Evolutionary conservation across 768 basidiomycete genomes (phyloP).

Genomic region (Hypsizygus marmoreus): DNA sequence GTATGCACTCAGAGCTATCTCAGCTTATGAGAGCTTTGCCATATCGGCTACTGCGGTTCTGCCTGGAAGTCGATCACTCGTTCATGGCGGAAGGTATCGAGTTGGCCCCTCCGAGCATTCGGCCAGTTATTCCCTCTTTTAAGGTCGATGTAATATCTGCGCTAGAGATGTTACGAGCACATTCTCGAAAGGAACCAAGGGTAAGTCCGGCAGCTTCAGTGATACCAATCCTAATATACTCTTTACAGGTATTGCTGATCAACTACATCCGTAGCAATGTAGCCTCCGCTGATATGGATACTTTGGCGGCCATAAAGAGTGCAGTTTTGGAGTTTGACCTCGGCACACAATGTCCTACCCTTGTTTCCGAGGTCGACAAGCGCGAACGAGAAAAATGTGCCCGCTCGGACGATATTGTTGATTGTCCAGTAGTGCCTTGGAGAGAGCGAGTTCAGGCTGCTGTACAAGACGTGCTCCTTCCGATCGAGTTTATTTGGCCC

Average conservation of each 20-base stretch:
- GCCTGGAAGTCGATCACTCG: conserved; percentile 38
- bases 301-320: conserved; percentile 20
- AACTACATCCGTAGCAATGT: conserved; percentile 28
- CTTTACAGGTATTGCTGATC: conserved; percentile 27
- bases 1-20: conserved; percentile 30
- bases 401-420: neutral
- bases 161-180: conserved; percentile 38
- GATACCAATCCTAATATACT: conserved; percentile 4
- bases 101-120: conserved; percentile 19
- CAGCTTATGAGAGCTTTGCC: conserved; percentile 32
- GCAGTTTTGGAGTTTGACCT: conserved; percentile 17
- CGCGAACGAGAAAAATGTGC: neutral
- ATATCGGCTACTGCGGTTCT: conserved; percentile 46
- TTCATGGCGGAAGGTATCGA: conserved; percentile 42
- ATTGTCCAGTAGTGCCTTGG: conserved; percentile 27
- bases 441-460: conserved; percentile 31
- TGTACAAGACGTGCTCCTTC: conserved; percentile 42
- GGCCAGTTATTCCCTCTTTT: conserved; percentile 21
- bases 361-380: conserved; percentile 17
- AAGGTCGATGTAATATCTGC: conserved; percentile 37
- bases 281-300: conserved; percentile 21
- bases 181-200: conserved; percentile 36
- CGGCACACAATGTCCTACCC: conserved; percentile 17
- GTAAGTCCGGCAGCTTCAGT: conserved; percentile 15
- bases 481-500: conserved; percentile 55